Evolutionary conservation across 2,329 filamentous ascomycete genomes (phyloP), one percentile per base, ranked within the genome.

Genomic region (Nigrospora sphaerica): DNA sequence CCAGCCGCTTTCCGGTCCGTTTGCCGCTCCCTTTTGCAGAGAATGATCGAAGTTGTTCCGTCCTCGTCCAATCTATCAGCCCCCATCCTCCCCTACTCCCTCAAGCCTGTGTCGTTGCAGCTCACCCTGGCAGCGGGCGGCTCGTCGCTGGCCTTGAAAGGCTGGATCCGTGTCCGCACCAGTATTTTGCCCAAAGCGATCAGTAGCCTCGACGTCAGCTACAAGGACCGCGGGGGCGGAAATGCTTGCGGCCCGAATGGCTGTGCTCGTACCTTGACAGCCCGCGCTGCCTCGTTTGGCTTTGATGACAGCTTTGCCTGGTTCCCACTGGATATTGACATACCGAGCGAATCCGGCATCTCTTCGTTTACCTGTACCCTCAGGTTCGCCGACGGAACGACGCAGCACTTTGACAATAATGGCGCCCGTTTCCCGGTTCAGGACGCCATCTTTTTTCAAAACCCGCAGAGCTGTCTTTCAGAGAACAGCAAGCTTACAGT

Each of bases 31-130:
- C 68, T 82, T 16, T 62, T 83, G 35, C 74, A 78, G 56, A 75
- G 74, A 57, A 76, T 83, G 78, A 78, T 83, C 48, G 76, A 84
- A n/a, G 68, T 73, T 4, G 78, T 83, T 0, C 78, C 79, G 2
- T 56, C 62, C 3, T 66, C 65, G 3, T 74, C 80, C 4, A 64
- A 62, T 1, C 69, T 83, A 4, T 72, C 73, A 0, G 72, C 73
- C 42, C 67, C 74, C 3, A 72, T 83, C 46, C 60, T 62, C 11
- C 76, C 78, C 1, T 83, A 83, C 59, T 69, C 69, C 14, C 70
- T 82, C 54, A 84, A 83, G 65, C 80, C 80, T 4, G 74, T 77
- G 44, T 66, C 70, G 42, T 61, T 82, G 53, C 76, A 81, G 55
- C 68, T 83, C 34, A 72, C 72, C 0, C 64, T 83, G 14, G 66